These are phyloP conservation scores for Phytophthora crassamura DNA, from an alignment of 352 stramenopile genomes.

Conservation along the genomic window DNA sequence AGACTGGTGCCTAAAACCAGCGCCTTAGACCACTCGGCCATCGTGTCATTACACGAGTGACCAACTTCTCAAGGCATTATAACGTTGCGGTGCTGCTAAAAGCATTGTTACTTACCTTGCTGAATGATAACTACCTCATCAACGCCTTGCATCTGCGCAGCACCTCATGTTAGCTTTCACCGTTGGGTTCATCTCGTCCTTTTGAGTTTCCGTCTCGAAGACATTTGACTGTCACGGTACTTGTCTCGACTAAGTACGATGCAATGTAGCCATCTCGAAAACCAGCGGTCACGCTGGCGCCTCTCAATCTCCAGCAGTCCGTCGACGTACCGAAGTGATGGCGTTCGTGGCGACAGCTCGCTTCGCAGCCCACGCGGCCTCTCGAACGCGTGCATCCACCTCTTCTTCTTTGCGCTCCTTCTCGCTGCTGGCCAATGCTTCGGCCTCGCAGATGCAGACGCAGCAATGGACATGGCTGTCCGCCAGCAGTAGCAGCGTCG, in stretches of 20 bases:
- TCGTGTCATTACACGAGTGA: background rate
- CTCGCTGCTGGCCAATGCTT: constrained; percentile 16
- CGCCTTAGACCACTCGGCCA: constrained; percentile 1
- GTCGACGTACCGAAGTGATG: constrained; percentile 18
- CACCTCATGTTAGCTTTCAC: too few species aligned
- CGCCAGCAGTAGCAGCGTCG: constrained; percentile 1
- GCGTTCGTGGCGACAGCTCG: constrained; percentile 12
- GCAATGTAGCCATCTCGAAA: background rate
- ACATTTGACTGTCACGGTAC: too few species aligned
- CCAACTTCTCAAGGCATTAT: too few species aligned
- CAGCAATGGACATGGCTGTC: constrained; percentile 15
- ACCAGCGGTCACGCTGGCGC: constrained; percentile 3
- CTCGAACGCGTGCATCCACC: constrained; percentile 8
- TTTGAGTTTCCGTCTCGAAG: too few species aligned
- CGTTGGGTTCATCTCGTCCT: too few species aligned
- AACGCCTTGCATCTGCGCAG: too few species aligned
- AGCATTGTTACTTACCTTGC: too few species aligned
- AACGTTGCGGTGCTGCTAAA: too few species aligned
- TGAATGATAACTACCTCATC: too few species aligned
- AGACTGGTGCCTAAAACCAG: too few species aligned
- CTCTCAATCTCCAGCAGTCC: constrained; percentile 12
- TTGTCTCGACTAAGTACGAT: constrained; percentile 5
- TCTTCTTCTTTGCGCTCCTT: constrained; percentile 7
- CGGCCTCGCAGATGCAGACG: constrained; percentile 3
- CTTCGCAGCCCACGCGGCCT: constrained; percentile 4